Conservation (phyloP, 2,329 filamentous ascomycete species). For the Ascocoryne sarcoides region DNA sequence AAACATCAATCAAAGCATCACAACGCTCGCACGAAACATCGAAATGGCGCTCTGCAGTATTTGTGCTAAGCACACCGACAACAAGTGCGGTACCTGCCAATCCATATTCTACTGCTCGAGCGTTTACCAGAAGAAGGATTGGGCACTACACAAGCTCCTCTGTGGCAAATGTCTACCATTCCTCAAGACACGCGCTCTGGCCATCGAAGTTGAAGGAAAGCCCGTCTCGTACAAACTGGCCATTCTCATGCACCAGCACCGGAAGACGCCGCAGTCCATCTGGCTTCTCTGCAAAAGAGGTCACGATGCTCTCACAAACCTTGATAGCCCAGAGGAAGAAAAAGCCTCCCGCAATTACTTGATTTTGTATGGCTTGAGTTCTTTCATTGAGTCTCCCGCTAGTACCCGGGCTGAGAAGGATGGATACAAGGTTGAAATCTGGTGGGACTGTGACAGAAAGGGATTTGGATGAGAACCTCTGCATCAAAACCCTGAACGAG, state of each 20-base stretch:
- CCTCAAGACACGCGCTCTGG: neutral
- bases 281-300: too few relatives aligned
- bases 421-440: too few relatives aligned
- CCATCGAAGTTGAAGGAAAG: neutral
- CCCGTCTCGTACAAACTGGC: neutral
- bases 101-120: constrained; percentile 2
- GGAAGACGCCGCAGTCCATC: too few relatives aligned
- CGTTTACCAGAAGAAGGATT: constrained; percentile 4
- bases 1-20: neutral
- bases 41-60: constrained; percentile 3
- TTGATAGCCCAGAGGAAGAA: too few relatives aligned
- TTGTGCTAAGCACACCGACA: neutral
- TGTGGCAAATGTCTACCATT: constrained; percentile 1
- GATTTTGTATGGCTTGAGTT: too few relatives aligned
- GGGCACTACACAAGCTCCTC: constrained; percentile 6
- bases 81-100: constrained; percentile 1
- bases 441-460: too few relatives aligned
- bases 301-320: constrained; percentile 3
- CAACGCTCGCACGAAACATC: neutral
- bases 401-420: too few relatives aligned
- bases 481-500: too few relatives aligned
- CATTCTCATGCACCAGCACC: neutral
- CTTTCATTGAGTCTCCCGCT: too few relatives aligned
- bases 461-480: too few relatives aligned
- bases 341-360: too few relatives aligned